These are phyloP conservation scores for Lipomyces lipofer DNA, from an alignment of 805 yeast genomes.

Conservation along the genomic window DNA sequence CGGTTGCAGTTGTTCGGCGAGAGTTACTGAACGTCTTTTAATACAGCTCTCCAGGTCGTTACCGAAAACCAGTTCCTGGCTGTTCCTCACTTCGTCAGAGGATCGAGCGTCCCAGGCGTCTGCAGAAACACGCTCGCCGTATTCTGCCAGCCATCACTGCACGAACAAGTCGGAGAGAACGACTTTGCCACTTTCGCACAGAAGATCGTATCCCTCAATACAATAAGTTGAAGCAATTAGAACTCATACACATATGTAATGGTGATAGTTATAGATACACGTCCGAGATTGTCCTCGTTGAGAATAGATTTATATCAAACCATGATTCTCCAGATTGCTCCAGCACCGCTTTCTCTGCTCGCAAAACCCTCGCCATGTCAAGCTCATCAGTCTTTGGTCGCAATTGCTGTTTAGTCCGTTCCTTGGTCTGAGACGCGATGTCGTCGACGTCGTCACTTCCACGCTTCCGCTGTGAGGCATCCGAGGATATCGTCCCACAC, in stretches of 20 bases:
- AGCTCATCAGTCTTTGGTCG: no score
- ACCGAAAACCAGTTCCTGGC: conserved; percentile 54
- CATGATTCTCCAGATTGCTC: not conserved
- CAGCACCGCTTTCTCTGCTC: not conserved
- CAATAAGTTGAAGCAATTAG: no score
- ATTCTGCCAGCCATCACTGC: conserved; percentile 60
- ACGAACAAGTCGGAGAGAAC: conserved; percentile 47
- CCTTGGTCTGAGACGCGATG: no score
- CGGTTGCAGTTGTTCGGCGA: no score
- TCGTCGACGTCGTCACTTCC: no score
- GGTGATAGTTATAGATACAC: not conserved
- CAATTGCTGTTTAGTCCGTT: no score
- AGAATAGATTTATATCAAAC: conserved; percentile 4
- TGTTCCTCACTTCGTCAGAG: conserved; percentile 59
- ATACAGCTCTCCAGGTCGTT: conserved; percentile 51
- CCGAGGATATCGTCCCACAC: no score
- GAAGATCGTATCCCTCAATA: conserved; percentile 41
- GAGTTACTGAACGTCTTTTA: no score
- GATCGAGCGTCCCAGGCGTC: conserved; percentile 41
- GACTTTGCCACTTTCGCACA: conserved; percentile 53
- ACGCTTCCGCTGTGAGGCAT: no score
- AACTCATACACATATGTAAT: no score
- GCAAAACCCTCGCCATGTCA: not conserved
- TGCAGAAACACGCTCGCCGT: conserved; percentile 61
- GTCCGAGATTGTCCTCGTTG: not conserved